Evolutionary conservation across 176 grass and related monocot species (phyloP), one percentile per base, ranked within the genome.

Genomic region (Metroxylon sagu): DNA sequence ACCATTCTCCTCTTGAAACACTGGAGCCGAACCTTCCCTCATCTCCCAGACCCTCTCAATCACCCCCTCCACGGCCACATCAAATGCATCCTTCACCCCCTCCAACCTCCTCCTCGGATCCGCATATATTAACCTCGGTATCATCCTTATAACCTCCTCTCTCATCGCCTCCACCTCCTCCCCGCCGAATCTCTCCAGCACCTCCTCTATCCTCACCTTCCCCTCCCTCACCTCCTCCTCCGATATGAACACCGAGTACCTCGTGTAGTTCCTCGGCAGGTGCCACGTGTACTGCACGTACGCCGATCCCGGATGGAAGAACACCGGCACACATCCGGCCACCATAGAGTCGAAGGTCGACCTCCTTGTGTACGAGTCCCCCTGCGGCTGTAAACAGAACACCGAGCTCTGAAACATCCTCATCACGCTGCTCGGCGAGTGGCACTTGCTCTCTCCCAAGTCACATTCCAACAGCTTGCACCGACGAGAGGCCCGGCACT

Each of bases 271-370:
- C 0, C 29, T 66, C 14, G 75, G 75, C 6, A 89, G 72, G 63
- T 85, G 69, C 89, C 85, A 85, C 51, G 26, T 23, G 65, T 89
- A 95, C 53, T 80, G 84, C 53, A 58, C 61, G 59, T 85, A 79
- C 1, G 81, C 84, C 0, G 78, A 79, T 14, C 76, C 71, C 3
- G 74, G 84, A 59, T 89, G 85, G 62, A 89, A 89, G 78, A 95
- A 95, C 52, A 95, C 81, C 5, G 81, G 85, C 49, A 89, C 64
- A 17, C 89, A 95, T 31, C 85, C 84, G 7, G 78, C 85, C 21
- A 95, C 25, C 71, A 88, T 65, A 7, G 84, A 64, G 52, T 95
- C 89, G 56, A 95, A 95, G 66, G 52, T 51, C 5, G 84, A 88
- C 48, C 81, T 59, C 52, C 89, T 79, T 28, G 85, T 87, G 62